Percentiles rank a stretch among this genome's conserved stretches.
These are phyloP conservation scores for Papiliotrema laurentii DNA, from an alignment of 1,284 basidiomycete species.

Conservation along the genomic window DNA sequence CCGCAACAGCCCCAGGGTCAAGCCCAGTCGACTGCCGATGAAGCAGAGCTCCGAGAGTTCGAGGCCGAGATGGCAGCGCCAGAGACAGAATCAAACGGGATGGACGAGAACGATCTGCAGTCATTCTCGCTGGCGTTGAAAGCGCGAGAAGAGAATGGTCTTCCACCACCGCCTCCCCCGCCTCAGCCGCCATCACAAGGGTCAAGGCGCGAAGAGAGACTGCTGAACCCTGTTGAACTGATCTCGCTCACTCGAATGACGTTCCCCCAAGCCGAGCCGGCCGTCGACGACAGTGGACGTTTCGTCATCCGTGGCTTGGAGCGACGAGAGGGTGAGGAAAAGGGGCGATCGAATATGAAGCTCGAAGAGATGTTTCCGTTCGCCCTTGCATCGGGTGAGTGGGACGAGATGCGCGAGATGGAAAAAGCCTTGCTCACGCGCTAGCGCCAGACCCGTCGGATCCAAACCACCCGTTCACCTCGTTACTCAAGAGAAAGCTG, in stretches of 20 bases:
- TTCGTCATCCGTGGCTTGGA: constrained; percentile 39
- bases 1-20: not conserved
- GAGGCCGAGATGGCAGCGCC: constrained; percentile 9
- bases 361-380: constrained; percentile 40
- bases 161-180: not conserved
- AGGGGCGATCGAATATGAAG: constrained; percentile 15
- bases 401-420: not conserved
- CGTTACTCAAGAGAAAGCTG: constrained; percentile 31
- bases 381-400: constrained; percentile 23
- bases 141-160: not conserved
- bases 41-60: constrained; percentile 15
- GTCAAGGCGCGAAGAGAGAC: constrained; percentile 16
- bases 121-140: not conserved
- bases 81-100: not conserved
- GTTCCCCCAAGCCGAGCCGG: constrained; percentile 36
- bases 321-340: constrained; percentile 29
- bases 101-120: constrained; percentile 17
- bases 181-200: not conserved
- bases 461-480: constrained; percentile 26
- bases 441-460: constrained; percentile 21
- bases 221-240: constrained; percentile 41
- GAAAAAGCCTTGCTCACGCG: not conserved
- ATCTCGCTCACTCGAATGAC: constrained; percentile 40
- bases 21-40: not conserved
- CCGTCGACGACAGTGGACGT: constrained; percentile 30